Evolutionary conservation across 148 eudicot genomes (phyloP).

Genomic region (Rhododendron ferrugineum): DNA sequence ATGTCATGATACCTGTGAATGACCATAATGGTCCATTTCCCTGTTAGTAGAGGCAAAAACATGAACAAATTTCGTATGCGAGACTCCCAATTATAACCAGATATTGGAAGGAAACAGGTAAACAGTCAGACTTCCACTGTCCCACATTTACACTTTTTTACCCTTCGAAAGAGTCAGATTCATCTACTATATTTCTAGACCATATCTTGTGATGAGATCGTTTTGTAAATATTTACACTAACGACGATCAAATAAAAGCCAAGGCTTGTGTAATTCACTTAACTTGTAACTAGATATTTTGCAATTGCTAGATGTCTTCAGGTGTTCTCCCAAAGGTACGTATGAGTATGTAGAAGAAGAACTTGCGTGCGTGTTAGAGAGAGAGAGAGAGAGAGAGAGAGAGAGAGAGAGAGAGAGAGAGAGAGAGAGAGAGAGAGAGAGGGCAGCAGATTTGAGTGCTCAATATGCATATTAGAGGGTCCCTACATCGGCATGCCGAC

Average conservation of each 20-base stretch:
- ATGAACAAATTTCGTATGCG: not conserved
- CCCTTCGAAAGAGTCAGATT: not conserved
- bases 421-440: not conserved
- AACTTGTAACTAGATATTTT: not conserved
- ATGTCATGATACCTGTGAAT: not conserved
- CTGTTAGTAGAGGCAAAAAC: not conserved
- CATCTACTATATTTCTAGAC: not conserved
- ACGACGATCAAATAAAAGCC: not conserved
- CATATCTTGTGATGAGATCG: not conserved
- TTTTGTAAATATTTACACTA: not conserved
- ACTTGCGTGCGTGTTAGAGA: not conserved
- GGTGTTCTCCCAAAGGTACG: not conserved
- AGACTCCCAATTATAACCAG: not conserved
- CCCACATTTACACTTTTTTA: not conserved
- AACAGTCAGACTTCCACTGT: not conserved
- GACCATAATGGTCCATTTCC: not conserved
- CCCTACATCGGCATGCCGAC: slow-evolving; percentile 20
- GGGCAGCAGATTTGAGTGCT: not conserved
- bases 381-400: not conserved
- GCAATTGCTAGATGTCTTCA: not conserved
- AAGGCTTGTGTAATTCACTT: not conserved
- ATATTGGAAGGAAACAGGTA: not conserved
- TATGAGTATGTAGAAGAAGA: not conserved
- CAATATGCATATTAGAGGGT: slow-evolving; percentile 21
- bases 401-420: not conserved